Evolutionary conservation across 768 basidiomycete species (phyloP).

Genomic region (Termitomyces eurrhizus): DNA sequence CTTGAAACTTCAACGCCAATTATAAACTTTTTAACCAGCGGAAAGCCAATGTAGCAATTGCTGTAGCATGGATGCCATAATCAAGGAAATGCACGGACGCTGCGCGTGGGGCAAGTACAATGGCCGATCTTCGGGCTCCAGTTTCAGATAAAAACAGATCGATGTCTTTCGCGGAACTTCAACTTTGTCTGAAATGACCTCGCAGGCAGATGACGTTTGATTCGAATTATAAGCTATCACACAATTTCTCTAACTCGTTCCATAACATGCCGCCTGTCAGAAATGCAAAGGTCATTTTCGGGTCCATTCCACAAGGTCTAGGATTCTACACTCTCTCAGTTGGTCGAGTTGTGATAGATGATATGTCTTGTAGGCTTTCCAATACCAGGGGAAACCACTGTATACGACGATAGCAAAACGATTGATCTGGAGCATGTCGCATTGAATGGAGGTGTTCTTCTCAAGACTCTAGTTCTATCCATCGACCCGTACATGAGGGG

Average conservation of each 20-base stretch:
- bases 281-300: conserved; percentile 1
- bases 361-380: background rate
- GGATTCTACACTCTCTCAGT: background rate
- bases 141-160: background rate
- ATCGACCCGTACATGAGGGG: conserved; percentile 43
- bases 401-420: conserved; percentile 32
- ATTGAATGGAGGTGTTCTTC: conserved; percentile 21
- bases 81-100: too few relatives aligned
- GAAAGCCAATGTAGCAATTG: background rate
- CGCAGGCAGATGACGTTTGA: background rate
- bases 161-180: background rate
- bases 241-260: background rate
- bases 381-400: conserved; percentile 32
- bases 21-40: background rate
- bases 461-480: conserved; percentile 41
- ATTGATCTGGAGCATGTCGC: conserved; percentile 40
- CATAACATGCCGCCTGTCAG: conserved; percentile 1
- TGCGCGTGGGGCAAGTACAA: too few relatives aligned
- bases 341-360: too few relatives aligned
- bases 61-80: background rate
- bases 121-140: background rate
- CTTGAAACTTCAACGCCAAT: background rate
- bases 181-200: background rate
- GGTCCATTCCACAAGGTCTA: background rate
- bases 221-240: background rate